Evolutionary conservation across 495 filamentous ascomycete genomes (phyloP).

Genomic region (Lasiosphaeriaceae sp.): DNA sequence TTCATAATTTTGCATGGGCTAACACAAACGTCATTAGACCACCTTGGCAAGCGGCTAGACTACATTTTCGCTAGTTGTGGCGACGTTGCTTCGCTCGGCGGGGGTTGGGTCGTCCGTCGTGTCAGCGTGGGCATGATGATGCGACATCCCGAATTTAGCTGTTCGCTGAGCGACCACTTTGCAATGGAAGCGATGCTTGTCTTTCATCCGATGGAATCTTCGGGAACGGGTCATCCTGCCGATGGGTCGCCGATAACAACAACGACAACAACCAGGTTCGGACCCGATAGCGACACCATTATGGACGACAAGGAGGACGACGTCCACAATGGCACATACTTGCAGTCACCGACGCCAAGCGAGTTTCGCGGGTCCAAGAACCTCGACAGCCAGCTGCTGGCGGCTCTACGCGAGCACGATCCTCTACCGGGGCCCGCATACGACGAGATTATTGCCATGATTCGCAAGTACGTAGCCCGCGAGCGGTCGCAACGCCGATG

Average conservation of each 20-base stretch:
- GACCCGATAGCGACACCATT: background rate
- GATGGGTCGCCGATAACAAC: background rate
- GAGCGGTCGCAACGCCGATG: conserved; percentile 65
- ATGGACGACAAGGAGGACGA: conserved; percentile 69
- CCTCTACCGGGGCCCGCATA: conserved; percentile 46
- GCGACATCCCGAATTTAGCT: conserved; percentile 74
- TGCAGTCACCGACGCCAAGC: conserved; percentile 27
- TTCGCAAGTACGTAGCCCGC: conserved; percentile 59
- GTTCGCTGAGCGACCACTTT: conserved; percentile 91
- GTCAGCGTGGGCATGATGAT: conserved; percentile 75
- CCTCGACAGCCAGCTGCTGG: conserved; percentile 26
- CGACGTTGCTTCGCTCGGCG: conserved; percentile 22
- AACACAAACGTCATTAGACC: conserved; percentile 43
- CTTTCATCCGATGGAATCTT: conserved; percentile 26
- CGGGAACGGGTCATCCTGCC: background rate
- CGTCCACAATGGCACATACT: conserved; percentile 53
- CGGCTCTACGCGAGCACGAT: conserved; percentile 12
- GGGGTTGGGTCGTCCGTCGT: conserved; percentile 62
- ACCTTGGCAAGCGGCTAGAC: conserved; percentile 80
- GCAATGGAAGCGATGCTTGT: conserved; percentile 68
- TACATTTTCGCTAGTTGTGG: conserved; percentile 70
- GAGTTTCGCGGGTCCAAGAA: conserved; percentile 19
- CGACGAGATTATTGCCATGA: conserved; percentile 67
- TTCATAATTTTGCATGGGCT: background rate
- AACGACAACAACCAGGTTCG: background rate